Conservation (phyloP, 768 basidiomycete species). For the Tricholoma flavovirens region DNA sequence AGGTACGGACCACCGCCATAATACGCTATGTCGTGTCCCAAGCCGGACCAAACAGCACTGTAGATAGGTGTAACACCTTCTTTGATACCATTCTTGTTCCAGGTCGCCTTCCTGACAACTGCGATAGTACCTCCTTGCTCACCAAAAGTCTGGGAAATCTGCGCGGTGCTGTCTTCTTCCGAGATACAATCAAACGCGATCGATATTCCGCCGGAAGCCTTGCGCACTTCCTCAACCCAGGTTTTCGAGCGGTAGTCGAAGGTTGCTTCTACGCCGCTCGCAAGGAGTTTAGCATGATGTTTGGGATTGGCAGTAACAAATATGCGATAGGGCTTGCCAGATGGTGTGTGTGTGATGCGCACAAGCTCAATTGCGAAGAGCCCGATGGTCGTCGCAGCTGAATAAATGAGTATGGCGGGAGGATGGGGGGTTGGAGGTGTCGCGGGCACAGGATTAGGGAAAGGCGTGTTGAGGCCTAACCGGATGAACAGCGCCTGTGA, state of each 20-base stretch:
- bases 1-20: slow-evolving; percentile 21
- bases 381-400: slow-evolving; percentile 29
- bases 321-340: slow-evolving; percentile 21
- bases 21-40: slow-evolving; percentile 27
- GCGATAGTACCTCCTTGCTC: slow-evolving; percentile 26
- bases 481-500: slow-evolving; percentile 28
- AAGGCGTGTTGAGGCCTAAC: slow-evolving; percentile 24
- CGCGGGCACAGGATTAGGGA: slow-evolving; percentile 18
- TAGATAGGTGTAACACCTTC: slow-evolving; percentile 22
- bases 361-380: slow-evolving; percentile 26
- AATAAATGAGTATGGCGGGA: slow-evolving; percentile 27
- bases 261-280: slow-evolving; percentile 24
- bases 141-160: slow-evolving; percentile 24
- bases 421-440: slow-evolving; percentile 10
- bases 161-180: slow-evolving; percentile 24
- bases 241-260: slow-evolving; percentile 27
- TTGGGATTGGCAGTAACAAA: slow-evolving; percentile 27
- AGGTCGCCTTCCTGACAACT: slow-evolving; percentile 13
- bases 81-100: slow-evolving; percentile 21
- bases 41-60: slow-evolving; percentile 28
- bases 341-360: slow-evolving; percentile 17
- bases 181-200: slow-evolving; percentile 31
- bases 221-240: slow-evolving; percentile 25
- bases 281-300: slow-evolving; percentile 22
- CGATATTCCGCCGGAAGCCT: slow-evolving; percentile 23